Percentiles rank a stretch among this genome's conserved stretches.
phyloP scores from a whole-genome alignment of 805 yeast genomes.

The Yamadazyma olivae region DNA sequence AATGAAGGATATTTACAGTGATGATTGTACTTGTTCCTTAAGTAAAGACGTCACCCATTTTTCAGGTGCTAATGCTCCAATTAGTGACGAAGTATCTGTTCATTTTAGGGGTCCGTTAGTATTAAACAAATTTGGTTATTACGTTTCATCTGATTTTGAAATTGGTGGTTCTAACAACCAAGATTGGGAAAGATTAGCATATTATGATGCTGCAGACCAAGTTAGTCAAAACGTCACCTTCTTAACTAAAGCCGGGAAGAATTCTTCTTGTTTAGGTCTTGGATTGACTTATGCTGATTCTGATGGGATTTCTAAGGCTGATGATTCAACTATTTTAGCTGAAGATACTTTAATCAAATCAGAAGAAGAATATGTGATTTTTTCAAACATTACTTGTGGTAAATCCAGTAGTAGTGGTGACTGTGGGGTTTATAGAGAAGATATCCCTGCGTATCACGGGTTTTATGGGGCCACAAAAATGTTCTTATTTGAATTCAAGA shows the following conservation, averaged over 20 bases:
- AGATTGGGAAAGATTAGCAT: conserved; percentile 59
- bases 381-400: conserved; percentile 58
- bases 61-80: conserved; percentile 62
- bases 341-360: conserved; percentile 50
- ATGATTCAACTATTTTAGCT: conserved; percentile 45
- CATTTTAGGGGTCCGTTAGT: conserved; percentile 77
- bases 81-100: conserved; percentile 66
- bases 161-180: conserved; percentile 32
- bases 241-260: conserved; percentile 58
- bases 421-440: conserved; percentile 76
- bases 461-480: conserved; percentile 63
- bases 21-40: conserved; percentile 46
- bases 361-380: conserved; percentile 57
- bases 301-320: conserved; percentile 53
- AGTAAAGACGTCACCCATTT: conserved; percentile 37
- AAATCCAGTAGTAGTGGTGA: conserved; percentile 50
- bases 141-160: conserved; percentile 43
- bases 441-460: conserved; percentile 73
- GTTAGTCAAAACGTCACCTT: conserved; percentile 65
- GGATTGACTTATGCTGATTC: conserved; percentile 61
- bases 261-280: conserved; percentile 62
- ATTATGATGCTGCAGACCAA: conserved; percentile 48
- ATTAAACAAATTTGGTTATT: conserved; percentile 59
- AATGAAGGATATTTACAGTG: conserved; percentile 39
- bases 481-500: conserved; percentile 68